These are phyloP conservation scores for Aquilaria malaccensis DNA, from an alignment of 345 rosid species.

Conservation along the genomic window DNA sequence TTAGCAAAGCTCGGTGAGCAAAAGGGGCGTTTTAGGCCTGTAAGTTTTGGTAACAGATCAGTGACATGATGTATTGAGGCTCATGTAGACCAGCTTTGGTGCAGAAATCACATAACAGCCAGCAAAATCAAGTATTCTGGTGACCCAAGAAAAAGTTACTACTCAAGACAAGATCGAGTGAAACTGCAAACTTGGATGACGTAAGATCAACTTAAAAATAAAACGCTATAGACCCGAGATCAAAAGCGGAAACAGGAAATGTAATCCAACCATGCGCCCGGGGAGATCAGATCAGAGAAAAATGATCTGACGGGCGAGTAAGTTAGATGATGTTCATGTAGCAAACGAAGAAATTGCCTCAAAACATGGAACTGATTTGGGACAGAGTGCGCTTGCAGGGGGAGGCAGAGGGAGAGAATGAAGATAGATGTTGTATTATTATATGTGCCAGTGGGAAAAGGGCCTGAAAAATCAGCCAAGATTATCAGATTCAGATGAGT, in stretches of 20 bases:
- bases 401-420: neutral
- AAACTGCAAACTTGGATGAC: no score
- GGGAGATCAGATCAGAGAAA: constrained; percentile 15
- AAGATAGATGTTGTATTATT: neutral
- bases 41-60: no score
- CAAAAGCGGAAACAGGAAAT: constrained; percentile 1
- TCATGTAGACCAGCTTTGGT: no score
- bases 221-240: no score
- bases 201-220: no score
- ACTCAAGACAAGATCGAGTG: no score
- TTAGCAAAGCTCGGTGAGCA: no score
- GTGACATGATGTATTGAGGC: no score
- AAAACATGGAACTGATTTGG: constrained; percentile 28
- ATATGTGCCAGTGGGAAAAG: constrained; percentile 31
- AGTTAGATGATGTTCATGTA: constrained; percentile 16
- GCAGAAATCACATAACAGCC: no score
- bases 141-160: no score
- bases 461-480: constrained; percentile 32
- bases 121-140: no score
- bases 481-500: constrained; percentile 40
- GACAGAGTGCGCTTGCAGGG: constrained; percentile 53
- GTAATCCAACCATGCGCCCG: constrained; percentile 41
- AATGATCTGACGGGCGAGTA: constrained; percentile 25
- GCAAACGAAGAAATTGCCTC: constrained; percentile 67
- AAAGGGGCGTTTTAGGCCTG: no score